These are phyloP conservation scores for Mortierella sp. DNA, from an alignment of 371 early-diverging fungal genomes.

Conservation along the genomic window DNA sequence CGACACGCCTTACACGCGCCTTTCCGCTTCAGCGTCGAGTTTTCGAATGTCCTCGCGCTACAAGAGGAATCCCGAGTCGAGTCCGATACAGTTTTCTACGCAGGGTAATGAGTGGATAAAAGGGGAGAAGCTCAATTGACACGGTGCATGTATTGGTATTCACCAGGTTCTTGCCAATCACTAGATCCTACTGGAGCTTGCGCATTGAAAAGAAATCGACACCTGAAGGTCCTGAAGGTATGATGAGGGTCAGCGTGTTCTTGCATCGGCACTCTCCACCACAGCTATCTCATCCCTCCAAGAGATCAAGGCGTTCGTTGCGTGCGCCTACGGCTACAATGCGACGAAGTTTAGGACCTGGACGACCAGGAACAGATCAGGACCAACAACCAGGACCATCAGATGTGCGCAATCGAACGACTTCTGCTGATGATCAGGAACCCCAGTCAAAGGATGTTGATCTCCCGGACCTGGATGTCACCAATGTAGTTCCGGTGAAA, in stretches of 20 bases:
- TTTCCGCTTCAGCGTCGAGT: conserved; percentile 69
- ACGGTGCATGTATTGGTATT: too few species aligned
- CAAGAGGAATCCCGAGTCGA: conserved; percentile 57
- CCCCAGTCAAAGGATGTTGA: background rate
- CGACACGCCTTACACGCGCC: conserved; percentile 62
- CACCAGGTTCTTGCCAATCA: too few species aligned
- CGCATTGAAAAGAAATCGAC: conserved; percentile 64
- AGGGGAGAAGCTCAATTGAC: too few species aligned
- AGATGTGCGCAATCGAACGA: background rate
- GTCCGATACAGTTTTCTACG: conserved; percentile 66
- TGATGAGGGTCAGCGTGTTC: conserved; percentile 59
- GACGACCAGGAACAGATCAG: background rate
- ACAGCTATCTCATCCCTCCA: background rate
- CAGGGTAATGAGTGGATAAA: conserved; percentile 56
- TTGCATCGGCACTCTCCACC: conserved; percentile 61
- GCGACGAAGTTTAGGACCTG: too few species aligned
- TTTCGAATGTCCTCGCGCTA: conserved; percentile 53
- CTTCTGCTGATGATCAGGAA: background rate
- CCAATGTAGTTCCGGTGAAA: conserved; percentile 5
- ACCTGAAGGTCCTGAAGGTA: conserved; percentile 34
- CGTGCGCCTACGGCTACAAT: background rate
- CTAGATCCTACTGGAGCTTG: conserved; percentile 69
- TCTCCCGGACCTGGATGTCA: background rate
- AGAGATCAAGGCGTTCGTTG: background rate
- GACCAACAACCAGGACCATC: background rate